These are phyloP conservation scores for Rosa lucieae DNA, from an alignment of 306 rosid genomes.

Conservation along the genomic window DNA sequence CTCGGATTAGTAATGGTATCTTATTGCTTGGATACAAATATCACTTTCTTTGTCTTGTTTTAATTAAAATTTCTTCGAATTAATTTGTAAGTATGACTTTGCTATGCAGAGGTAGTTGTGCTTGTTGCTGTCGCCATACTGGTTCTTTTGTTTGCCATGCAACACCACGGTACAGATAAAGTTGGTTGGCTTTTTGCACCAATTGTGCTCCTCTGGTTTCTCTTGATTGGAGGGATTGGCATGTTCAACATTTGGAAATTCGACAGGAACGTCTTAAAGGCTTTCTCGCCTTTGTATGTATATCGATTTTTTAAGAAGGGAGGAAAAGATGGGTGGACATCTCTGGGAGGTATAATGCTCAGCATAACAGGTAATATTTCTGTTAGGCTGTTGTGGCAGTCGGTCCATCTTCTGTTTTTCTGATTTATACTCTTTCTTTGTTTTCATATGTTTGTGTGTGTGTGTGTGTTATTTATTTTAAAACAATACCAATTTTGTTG, in stretches of 20 bases:
- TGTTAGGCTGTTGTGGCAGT: background rate
- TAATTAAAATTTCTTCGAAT: background rate
- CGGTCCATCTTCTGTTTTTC: background rate
- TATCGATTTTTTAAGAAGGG: slow-evolving; percentile 67
- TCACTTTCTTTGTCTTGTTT: slow-evolving; percentile 8
- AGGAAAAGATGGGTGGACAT: slow-evolving; percentile 75
- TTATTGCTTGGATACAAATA: slow-evolving; percentile 25
- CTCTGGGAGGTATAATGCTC: slow-evolving; percentile 94
- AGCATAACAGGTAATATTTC: slow-evolving; percentile 78
- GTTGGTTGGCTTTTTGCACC: slow-evolving; percentile 99
- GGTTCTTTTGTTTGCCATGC: slow-evolving; percentile 82
- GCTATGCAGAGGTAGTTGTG: slow-evolving; percentile 69
- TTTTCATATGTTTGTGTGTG: too few species aligned
- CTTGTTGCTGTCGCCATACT: slow-evolving; percentile 79
- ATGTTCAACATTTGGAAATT: slow-evolving; percentile 76
- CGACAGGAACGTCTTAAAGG: slow-evolving; percentile 66
- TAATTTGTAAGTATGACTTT: background rate
- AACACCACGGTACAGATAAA: slow-evolving; percentile 88
- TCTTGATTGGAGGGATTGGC: slow-evolving; percentile 89
- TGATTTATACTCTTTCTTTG: background rate
- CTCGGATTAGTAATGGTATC: slow-evolving; percentile 61
- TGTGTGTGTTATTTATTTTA: background rate
- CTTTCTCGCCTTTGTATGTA: slow-evolving; percentile 76
- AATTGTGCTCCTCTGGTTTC: slow-evolving; percentile 87
- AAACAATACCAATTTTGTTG: background rate